phyloP scores from a whole-genome alignment of 331 rosid genomes.

The Acacia pycnantha region DNA sequence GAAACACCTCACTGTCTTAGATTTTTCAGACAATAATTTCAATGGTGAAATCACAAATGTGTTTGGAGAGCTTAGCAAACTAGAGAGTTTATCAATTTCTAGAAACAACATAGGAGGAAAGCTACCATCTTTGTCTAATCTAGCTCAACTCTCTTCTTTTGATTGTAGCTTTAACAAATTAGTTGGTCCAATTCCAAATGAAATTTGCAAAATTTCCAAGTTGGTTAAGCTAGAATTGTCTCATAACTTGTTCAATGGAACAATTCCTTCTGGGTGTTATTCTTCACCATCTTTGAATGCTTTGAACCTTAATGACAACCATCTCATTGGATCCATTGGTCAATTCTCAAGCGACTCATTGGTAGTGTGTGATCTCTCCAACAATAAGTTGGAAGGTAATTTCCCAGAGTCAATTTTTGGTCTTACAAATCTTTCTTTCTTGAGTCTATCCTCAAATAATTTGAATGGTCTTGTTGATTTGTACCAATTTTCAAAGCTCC shows the following conservation, averaged over 20 bases:
- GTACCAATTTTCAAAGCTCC: too few relatives aligned
- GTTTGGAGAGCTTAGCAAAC: neutral
- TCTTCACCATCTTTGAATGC: neutral
- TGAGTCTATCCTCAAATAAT: neutral
- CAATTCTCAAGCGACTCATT: neutral
- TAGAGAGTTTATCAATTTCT: neutral
- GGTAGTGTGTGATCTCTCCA: neutral
- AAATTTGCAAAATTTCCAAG: neutral
- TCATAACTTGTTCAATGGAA: neutral
- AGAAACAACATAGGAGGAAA: neutral
- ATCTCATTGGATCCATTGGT: too few relatives aligned
- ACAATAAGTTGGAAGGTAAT: neutral
- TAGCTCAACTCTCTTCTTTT: neutral
- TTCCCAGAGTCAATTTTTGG: neutral
- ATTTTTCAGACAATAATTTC: neutral
- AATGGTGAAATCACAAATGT: neutral
- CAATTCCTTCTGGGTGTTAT: slow-evolving; percentile 26
- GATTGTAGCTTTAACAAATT: neutral
- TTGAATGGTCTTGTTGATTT: neutral
- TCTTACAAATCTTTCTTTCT: too few relatives aligned
- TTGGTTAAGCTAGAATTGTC: fast-evolving
- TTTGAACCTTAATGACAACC: neutral
- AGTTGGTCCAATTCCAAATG: slow-evolving; percentile 1
- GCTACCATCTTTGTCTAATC: slow-evolving; percentile 4
- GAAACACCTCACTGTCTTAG: neutral